Conservation (phyloP, 805 yeast genomes). For the Kodamaea laetipori region DNA sequence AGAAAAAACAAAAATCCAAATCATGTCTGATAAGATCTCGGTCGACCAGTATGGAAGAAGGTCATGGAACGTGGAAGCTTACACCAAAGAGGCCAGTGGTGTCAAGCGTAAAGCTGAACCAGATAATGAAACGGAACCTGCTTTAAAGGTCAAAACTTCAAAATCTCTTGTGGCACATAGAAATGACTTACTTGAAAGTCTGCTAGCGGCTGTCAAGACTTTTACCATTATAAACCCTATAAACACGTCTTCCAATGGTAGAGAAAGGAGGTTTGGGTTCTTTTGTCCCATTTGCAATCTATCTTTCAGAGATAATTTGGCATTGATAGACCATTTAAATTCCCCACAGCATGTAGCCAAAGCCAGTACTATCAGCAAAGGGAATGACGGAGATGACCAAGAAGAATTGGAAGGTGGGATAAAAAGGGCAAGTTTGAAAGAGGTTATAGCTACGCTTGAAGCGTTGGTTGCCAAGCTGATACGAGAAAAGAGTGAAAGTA, state of each 20-base stretch:
- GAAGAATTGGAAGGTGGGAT: conserved; percentile 37
- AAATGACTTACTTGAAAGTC: conserved; percentile 30
- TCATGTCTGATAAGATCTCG: conserved; percentile 23
- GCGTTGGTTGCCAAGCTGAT: conserved; percentile 30
- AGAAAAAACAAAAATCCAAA: background rate
- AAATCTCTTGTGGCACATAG: conserved; percentile 31
- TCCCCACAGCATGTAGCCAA: conserved; percentile 63
- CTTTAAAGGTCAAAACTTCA: conserved; percentile 19
- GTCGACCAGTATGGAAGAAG: conserved; percentile 60
- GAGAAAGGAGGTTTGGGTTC: conserved; percentile 75
- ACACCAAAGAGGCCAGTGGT: conserved; percentile 49
- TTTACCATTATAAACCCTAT: conserved; percentile 36
- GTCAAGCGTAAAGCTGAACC: conserved; percentile 20
- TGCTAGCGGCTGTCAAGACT: conserved; percentile 36
- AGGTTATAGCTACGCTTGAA: conserved; percentile 35
- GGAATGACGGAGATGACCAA: conserved; percentile 15
- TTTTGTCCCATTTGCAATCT: conserved; percentile 78
- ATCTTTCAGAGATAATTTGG: conserved; percentile 80
- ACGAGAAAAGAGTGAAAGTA: conserved; percentile 12
- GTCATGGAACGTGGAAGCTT: conserved; percentile 73
- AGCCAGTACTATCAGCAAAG: conserved; percentile 23
- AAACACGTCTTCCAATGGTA: conserved; percentile 23
- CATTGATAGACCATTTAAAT: conserved; percentile 81
- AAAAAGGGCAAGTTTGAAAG: conserved; percentile 35
- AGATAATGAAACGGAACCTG: conserved; percentile 9